Evolutionary conservation across 1,284 basidiomycete genomes (phyloP).

Genomic region (Heterobasidion occidentale): DNA sequence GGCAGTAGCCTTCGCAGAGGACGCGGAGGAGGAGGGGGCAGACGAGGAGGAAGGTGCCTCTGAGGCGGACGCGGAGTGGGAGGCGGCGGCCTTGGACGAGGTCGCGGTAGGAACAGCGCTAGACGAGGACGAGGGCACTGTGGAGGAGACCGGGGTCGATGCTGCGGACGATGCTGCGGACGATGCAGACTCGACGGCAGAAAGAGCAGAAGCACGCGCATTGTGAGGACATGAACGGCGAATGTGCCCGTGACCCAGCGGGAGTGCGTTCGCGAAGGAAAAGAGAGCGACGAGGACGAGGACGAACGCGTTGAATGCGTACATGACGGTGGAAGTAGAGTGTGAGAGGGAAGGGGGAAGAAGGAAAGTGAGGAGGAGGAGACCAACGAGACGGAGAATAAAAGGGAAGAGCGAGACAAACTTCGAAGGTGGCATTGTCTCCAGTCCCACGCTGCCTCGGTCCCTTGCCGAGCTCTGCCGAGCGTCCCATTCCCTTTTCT

Average conservation of each 20-base stretch:
- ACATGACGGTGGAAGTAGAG: neutral
- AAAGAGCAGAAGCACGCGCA: neutral
- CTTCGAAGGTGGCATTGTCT: neutral
- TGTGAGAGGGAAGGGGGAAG: neutral
- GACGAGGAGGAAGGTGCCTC: neutral
- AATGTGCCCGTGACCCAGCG: neutral
- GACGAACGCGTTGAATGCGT: neutral
- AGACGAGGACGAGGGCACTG: neutral
- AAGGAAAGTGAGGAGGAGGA: neutral
- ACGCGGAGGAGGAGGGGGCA: neutral
- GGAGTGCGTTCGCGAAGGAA: neutral
- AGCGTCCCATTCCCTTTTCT: neutral
- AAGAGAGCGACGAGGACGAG: neutral
- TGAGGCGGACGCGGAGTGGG: neutral
- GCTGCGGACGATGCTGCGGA: neutral
- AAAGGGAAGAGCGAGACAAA: neutral
- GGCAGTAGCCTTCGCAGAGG: neutral
- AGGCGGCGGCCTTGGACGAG: neutral
- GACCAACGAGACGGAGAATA: neutral
- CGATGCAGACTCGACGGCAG: neutral
- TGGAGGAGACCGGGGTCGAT: neutral
- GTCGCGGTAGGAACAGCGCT: neutral
- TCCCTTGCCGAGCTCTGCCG: neutral
- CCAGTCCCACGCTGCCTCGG: neutral
- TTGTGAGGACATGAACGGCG: slow-evolving; percentile 1